Evolutionary conservation across 176 grass and related monocot genomes (phyloP), one percentile per base, ranked within the genome.

Genomic region (Poa annua): DNA sequence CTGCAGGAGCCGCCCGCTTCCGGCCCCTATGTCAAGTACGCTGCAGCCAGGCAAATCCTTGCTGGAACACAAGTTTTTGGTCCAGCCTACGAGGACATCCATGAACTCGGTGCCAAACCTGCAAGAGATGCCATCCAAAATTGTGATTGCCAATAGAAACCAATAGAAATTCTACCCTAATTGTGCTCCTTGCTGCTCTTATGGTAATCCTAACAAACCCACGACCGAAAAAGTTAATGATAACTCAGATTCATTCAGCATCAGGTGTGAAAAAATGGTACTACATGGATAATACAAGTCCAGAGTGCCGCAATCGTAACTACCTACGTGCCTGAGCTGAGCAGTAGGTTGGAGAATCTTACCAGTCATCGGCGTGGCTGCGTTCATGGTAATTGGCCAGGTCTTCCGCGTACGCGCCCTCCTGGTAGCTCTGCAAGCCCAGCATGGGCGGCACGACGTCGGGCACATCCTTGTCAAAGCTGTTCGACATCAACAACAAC

Each of bases 391-490:
- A 91, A 88, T 93, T 92, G 57, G 87, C 56, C 44, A 91, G 74
- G 61, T 95, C 89, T 34, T 98, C 96, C 2, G 89, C 80, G 53
- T 90, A 93, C 49, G 90, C 38, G 4, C 67, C 85, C 75, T 92
- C 89, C 81, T 92, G 94, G 10, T 85, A 98, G 70, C 79, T 95
- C 73, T 88, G 96, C 83, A 91, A 57, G 5, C 82, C 87, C 74
- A 92, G 52, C 78, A 94, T 78, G 3, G 75, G 86, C 6, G 96
- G 86, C 66, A 92, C 96, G 10, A 90, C 85, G 24, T 98, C 87
- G 21, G 89, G 90, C 10, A 62, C 88, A 68, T 98, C 96, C 87
- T 98, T 95, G 76, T 98, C 96, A 41, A 94, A 96, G 77, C 96
- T 98, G 91, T 32, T 85, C 69, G 26, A 42, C 6, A 88, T 75